Base-by-base conservation (phyloP, 768 basidiomycete species). In the Gloeopeniophorella convolvens region DNA sequence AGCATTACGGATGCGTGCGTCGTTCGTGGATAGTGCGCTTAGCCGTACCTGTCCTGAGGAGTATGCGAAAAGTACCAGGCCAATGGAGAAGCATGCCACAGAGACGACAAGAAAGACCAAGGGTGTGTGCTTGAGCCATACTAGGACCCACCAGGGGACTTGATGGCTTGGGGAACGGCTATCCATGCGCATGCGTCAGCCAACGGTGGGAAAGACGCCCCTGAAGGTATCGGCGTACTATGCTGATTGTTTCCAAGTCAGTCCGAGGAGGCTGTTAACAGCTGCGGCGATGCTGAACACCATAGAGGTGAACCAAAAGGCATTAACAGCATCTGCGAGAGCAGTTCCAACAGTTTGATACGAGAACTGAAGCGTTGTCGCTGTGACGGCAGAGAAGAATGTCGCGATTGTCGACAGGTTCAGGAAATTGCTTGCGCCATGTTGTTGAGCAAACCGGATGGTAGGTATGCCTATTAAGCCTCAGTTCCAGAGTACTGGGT, bases 71-170 rank as follows among this genome's bases (percentile, higher is more conserved):
- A 83, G 75, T 59, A 83, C 81, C n/a, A 89, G 72, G 16, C 87
- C 87, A 31, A 85, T 73, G 1, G 84, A 89, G 67, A 90, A 90
- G 65, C 83, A 85, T 24, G 85, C 84, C 41, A 89, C 86, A 43
- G 88, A 87, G 63, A 89, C 72, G 50, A 89, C 86, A 37, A 89
- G 77, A 68, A 89, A 88, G 55, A 89, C 83, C 31, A 90, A 72
- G 12, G 87, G 87, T 6, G 85, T 86, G 36, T 86, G 73, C 62
- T 89, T 89, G 69, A 89, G 88, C 87, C 85, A 90, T 57, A 89
- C 89, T 50, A 85, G 67, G 37, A 86, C 83, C 83, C 85, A 86
- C 84, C 84, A 85, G 1, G 85, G 84, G 34, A 85, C 83, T 37
- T 82, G 80, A 63, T 86, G 78, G 5, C 82, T 79, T 16, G 84